phyloP scores from a whole-genome alignment of 306 rosid genomes.

The Sesbania bispinosa region DNA sequence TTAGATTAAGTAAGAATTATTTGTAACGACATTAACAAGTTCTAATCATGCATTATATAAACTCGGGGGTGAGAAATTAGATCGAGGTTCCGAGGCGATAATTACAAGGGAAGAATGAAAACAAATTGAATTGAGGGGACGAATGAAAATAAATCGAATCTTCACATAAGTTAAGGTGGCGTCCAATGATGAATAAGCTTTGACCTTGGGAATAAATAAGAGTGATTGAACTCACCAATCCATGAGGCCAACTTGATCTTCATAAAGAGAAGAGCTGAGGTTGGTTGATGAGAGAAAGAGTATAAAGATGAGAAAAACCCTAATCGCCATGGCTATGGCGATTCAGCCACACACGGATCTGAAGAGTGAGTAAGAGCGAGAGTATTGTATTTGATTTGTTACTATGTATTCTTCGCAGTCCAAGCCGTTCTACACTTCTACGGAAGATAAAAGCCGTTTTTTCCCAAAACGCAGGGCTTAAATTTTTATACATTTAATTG shows the following conservation, averaged over 20 bases:
- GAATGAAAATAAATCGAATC: neutral
- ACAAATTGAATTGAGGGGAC: neutral
- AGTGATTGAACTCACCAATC: constrained; percentile 67
- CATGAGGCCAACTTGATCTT: constrained; percentile 97
- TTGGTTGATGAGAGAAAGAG: constrained; percentile 33
- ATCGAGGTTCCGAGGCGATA: neutral
- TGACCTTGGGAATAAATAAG: constrained; percentile 7
- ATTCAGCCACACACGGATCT: constrained; percentile 51
- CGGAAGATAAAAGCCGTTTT: constrained; percentile 18
- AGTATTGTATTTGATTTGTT: neutral
- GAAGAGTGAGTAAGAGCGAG: constrained; percentile 4
- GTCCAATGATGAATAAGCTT: neutral
- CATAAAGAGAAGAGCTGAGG: constrained; percentile 55
- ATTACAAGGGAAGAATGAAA: neutral
- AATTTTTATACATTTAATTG: neutral
- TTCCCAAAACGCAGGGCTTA: constrained; percentile 2
- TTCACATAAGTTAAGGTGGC: neutral
- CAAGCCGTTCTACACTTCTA: neutral
- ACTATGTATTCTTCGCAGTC: neutral
- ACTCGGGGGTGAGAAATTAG: neutral
- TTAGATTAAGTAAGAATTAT: neutral
- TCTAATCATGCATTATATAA: neutral
- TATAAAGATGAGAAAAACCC: constrained; percentile 43
- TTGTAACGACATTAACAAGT: neutral
- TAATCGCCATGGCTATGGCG: constrained; percentile 75